Base-by-base conservation (phyloP, 2,329 filamentous ascomycete genomes). In the Cadophora luteo-olivacea region DNA sequence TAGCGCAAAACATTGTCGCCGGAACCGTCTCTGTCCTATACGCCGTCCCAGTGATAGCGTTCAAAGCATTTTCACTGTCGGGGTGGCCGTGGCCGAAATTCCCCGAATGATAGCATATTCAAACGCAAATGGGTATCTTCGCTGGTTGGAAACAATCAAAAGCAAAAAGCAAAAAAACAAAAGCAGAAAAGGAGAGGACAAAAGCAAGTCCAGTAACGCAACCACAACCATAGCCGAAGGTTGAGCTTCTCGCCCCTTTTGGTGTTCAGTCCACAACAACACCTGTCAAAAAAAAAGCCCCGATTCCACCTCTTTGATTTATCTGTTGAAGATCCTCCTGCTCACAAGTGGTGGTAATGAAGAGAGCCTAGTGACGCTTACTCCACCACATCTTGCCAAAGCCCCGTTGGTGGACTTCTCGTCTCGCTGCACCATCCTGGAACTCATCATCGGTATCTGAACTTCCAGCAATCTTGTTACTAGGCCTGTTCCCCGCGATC, bases 361-460 rank as follows among this genome's bases (percentile, higher is more conserved):
- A 38, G 55, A 58, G 51, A 63, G 69, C 54, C 55, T 75, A 73
- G 36, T 70, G 72, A n/a, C 64, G 73, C 52, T 72, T 74, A 32
- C 58, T 75, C 73, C 75, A 74, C 72, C 73, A 76, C 65, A 75
- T 74, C 54, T 82, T 81, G 49, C 82, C 79, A 68, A 89, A 86
- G n/a, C 88, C 87, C 29, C 88, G 84, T 78, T 90, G 84, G 66
- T 84, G 79, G 16, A 77, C 76, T 77, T 90, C 88, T 14, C 88
- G 83, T 38, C 84, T 82, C 1, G 88, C 88, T 12, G 88, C 88
- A 7, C 87, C 87, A 74, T 91, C 88, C 71, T 87, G 81, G 71
- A 86, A 84, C 12, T 75, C 72, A 54, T 84, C 80, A 32, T 65
- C 75, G 11, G 79, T 78, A 8, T 65, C 64, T 0, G 79, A 81